Base-by-base conservation (phyloP, 306 rosid genomes). In the Castanea crenata region DNA sequence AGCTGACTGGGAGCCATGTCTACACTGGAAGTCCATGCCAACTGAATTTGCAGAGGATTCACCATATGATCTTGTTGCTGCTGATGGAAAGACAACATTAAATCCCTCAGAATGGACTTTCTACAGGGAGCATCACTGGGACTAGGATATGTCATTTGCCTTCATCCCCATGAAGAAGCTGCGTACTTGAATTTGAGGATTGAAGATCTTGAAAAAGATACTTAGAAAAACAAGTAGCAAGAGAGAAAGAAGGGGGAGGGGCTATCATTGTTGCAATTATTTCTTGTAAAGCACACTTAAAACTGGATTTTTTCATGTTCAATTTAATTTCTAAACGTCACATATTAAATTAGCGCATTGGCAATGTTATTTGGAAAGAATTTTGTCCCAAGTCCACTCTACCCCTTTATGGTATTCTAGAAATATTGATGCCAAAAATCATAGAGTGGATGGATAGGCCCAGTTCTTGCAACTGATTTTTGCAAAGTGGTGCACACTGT, bases 1-100 rank as follows among this genome's bases (percentile, higher is more conserved):
- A 78, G 93, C 97, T 9, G 91, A 93, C 21, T 96, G 97, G 99
- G 82, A 93, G 84, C 98, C 98, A 65, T 76, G 92, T 77, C 86
- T 93, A 3, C 98, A 91, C 79, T 96, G 99, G 99, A 90, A 89
- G 76, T 83, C 94, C 20, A 65, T 96, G 77, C 87, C 92, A 1
- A 88, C 97, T 18, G 98, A 96, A 79, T 96, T 91, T 81, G 52
- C 91, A 7, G 94, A 96, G 79, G 94, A 96, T 77, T 96, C 98
- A 0, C 83, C 90, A 1, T 93, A 82, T 79, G 96, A 96, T 87
- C 96, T 96, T 59, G 94, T 91, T 83, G 87, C 97, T 25, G 97
- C 97, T 31, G 92, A 91, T 84, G 99, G 96, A 20, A 75, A 83
- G 74, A 77, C 81, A 31, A 96, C 99, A 12, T 34, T 93, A 65